phyloP scores from a whole-genome alignment of 345 rosid genomes.

The Hibiscus syriacus region DNA sequence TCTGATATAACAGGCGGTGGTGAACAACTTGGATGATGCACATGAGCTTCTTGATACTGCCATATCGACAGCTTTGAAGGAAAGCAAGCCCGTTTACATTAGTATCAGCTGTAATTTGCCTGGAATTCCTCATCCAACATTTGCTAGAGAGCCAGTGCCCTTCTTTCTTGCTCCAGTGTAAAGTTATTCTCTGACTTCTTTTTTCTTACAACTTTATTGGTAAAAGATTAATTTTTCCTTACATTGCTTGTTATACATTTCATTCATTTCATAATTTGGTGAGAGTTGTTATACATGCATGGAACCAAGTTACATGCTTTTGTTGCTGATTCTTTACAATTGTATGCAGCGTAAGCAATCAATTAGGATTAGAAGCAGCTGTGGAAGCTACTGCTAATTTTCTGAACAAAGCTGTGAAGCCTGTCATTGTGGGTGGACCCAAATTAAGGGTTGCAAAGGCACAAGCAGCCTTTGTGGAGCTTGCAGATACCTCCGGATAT shows the following conservation, averaged over 20 bases:
- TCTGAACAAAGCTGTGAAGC: conserved; percentile 69
- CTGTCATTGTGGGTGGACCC: conserved; percentile 61
- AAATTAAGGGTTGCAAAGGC: conserved; percentile 57
- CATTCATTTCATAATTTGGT: neutral
- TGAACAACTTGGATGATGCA: conserved; percentile 68
- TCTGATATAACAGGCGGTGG: conserved; percentile 42
- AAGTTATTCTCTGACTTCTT: conserved; percentile 9
- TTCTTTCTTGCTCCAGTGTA: conserved; percentile 54
- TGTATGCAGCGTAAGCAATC: conserved; percentile 56
- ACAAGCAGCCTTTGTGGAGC: conserved; percentile 40
- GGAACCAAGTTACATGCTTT: neutral
- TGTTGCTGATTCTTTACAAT: neutral
- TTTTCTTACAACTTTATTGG: neutral
- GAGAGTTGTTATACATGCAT: conserved; percentile 6
- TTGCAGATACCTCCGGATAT: conserved; percentile 46
- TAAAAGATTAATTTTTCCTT: too few relatives aligned
- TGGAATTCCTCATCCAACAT: conserved; percentile 59
- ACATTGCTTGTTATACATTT: neutral
- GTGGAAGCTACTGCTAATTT: conserved; percentile 59
- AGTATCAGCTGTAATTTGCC: conserved; percentile 65
- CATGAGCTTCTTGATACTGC: conserved; percentile 63
- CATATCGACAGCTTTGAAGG: conserved; percentile 66
- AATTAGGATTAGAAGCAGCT: conserved; percentile 60
- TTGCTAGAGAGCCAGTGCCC: conserved; percentile 55
- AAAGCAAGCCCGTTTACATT: conserved; percentile 64